These are phyloP conservation scores for Cladosporium sp. DNA, from an alignment of 2,329 filamentous ascomycete genomes.

Conservation along the genomic window DNA sequence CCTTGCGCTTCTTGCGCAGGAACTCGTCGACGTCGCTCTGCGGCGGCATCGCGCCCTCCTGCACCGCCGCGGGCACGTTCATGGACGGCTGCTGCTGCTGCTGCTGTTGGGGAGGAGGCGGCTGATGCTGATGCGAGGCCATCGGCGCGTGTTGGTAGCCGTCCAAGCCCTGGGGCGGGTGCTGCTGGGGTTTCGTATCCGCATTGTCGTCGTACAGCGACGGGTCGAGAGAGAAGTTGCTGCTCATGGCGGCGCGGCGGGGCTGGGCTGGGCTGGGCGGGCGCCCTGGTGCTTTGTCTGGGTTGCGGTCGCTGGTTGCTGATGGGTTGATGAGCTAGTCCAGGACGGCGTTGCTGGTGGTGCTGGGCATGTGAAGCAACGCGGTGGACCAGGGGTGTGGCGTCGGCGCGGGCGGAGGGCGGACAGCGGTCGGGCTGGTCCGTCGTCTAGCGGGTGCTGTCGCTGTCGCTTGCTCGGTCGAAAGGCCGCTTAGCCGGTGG, in stretches of 20 bases:
- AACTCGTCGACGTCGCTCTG: slow-evolving; percentile 46
- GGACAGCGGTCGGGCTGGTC: no score
- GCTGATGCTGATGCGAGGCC: slow-evolving; percentile 6
- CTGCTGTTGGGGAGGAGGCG: slow-evolving; percentile 5
- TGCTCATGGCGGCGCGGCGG: slow-evolving; percentile 2
- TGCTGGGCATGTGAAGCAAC: not conserved
- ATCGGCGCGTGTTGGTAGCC: slow-evolving; percentile 9
- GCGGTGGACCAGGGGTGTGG: no score
- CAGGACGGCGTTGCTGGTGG: not conserved
- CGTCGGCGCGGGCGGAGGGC: no score
- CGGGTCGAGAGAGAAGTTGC: slow-evolving; percentile 11
- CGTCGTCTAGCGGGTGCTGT: no score
- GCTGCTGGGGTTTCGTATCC: not conserved
- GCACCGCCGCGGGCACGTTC: slow-evolving; percentile 12
- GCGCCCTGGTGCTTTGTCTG: slow-evolving; percentile 8
- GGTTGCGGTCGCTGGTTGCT: no score
- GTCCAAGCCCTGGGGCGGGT: slow-evolving; percentile 2
- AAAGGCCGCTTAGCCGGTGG: no score
- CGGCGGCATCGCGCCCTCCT: slow-evolving; percentile 23
- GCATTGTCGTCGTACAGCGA: slow-evolving; percentile 11
- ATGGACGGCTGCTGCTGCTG: slow-evolving; percentile 4
- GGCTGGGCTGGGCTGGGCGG: slow-evolving; percentile 32
- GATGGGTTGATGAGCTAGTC: no score
- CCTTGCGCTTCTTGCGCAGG: slow-evolving; percentile 44
- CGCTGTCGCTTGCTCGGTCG: no score